phyloP scores from a whole-genome alignment of 371 early-diverging fungal genomes.

The Apophysomyces elegans region DNA sequence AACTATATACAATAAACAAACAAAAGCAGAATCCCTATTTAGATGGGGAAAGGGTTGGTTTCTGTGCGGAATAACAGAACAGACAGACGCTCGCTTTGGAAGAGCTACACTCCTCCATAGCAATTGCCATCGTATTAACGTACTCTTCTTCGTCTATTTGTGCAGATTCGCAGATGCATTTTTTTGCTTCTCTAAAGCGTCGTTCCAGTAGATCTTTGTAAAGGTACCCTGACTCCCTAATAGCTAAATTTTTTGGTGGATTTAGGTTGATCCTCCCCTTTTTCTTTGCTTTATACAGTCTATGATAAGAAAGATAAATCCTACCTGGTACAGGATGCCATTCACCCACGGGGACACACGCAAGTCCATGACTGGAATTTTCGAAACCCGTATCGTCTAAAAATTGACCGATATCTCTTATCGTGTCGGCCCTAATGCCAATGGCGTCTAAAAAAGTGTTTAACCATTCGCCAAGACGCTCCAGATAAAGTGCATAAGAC shows the following conservation, averaged over 20 bases:
- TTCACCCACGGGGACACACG: conserved; percentile 27
- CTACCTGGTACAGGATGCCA: conserved; percentile 24
- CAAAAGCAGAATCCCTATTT: conserved; percentile 8
- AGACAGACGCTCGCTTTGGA: neutral
- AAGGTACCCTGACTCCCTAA: conserved; percentile 28
- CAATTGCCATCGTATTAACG: neutral
- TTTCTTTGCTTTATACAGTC: neutral
- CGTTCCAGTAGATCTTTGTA: conserved; percentile 25
- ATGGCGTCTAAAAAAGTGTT: neutral
- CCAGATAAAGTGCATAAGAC: neutral
- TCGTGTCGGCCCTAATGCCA: conserved; percentile 5
- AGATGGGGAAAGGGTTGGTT: neutral
- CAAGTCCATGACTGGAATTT: neutral
- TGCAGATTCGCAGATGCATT: conserved; percentile 23
- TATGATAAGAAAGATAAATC: no score
- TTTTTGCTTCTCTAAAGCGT: conserved; percentile 15
- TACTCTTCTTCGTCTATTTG: conserved; percentile 10
- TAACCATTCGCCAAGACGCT: neutral
- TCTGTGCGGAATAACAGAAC: neutral
- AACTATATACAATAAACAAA: neutral
- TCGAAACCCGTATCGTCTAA: conserved; percentile 17
- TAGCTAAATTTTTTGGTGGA: neutral
- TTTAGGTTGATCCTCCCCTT: neutral
- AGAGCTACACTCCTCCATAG: conserved; percentile 14
- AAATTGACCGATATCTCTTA: neutral